phyloP scores from a whole-genome alignment of 176 grass and related monocot genomes.

The Echinochloa phyllopogon region DNA sequence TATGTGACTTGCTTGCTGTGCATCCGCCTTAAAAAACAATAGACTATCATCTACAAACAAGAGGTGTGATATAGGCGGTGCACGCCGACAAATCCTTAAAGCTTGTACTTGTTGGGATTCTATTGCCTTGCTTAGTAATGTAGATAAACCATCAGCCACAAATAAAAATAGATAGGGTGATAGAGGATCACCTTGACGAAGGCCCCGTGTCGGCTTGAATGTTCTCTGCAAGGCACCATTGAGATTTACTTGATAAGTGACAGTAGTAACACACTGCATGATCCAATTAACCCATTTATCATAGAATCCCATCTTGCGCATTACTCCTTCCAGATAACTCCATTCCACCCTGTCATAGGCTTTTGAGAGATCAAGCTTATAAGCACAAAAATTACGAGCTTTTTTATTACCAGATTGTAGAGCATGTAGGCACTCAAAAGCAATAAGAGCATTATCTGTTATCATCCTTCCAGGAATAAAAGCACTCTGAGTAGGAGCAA shows the following conservation, averaged over 20 bases:
- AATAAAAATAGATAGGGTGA: background rate
- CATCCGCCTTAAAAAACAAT: no score
- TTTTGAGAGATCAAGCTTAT: background rate
- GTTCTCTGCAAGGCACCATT: background rate
- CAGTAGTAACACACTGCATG: background rate
- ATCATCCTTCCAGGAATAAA: background rate
- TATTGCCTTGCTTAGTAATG: no score
- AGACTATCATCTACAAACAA: no score
- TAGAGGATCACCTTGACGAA: background rate
- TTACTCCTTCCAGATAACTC: background rate
- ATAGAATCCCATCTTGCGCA: background rate
- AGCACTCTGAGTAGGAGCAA: background rate
- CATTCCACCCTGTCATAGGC: background rate
- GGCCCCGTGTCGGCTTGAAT: background rate
- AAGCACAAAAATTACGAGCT: background rate
- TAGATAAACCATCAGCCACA: background rate
- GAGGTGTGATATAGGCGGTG: no score
- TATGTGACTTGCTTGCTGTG: no score
- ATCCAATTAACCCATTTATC: background rate
- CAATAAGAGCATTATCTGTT: background rate
- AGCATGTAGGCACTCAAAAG: background rate
- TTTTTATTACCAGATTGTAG: background rate
- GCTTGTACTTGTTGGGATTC: no score
- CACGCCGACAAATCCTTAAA: no score
- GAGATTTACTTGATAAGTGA: background rate